Conservation (phyloP, 1,139 yeast genomes). For the Hyphopichia buzzinii region DNA sequence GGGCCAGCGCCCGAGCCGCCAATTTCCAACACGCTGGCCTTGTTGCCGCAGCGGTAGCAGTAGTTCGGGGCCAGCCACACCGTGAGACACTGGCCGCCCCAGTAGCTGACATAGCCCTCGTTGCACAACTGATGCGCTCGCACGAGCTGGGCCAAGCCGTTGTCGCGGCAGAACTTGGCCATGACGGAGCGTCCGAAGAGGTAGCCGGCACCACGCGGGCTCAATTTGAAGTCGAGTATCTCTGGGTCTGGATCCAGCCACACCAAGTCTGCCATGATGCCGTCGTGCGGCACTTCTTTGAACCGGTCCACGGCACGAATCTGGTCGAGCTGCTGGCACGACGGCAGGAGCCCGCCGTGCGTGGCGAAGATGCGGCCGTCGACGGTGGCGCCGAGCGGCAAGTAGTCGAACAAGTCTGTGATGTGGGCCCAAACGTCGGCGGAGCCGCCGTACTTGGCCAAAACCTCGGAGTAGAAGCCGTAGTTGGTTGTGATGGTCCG, state of each 20-base stretch:
- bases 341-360: slow-evolving; percentile 95
- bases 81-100: slow-evolving; percentile 86
- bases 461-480: slow-evolving; percentile 93
- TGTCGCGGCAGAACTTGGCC: slow-evolving; percentile 77
- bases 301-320: slow-evolving; percentile 86
- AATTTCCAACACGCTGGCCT: slow-evolving; percentile 89
- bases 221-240: slow-evolving; percentile 76
- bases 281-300: slow-evolving; percentile 95
- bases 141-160: slow-evolving; percentile 75
- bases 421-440: slow-evolving; percentile 84
- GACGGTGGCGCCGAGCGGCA: slow-evolving; percentile 89
- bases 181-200: slow-evolving; percentile 92
- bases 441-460: slow-evolving; percentile 77
- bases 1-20: slow-evolving; percentile 31
- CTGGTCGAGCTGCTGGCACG: slow-evolving; percentile 91
- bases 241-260: slow-evolving; percentile 98
- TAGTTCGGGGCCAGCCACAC: slow-evolving; percentile 99
- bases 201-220: slow-evolving; percentile 97
- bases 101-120: slow-evolving; percentile 90
- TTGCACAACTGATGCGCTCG: slow-evolving; percentile 97
- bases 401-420: slow-evolving; percentile 89
- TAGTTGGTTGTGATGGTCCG: slow-evolving; percentile 95
- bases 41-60: slow-evolving; percentile 95
- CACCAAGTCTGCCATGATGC: slow-evolving; percentile 97
- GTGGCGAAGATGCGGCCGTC: slow-evolving; percentile 92